Evolutionary conservation across 2,329 filamentous ascomycete species (phyloP).

Genomic region (Arthroderma sp.): DNA sequence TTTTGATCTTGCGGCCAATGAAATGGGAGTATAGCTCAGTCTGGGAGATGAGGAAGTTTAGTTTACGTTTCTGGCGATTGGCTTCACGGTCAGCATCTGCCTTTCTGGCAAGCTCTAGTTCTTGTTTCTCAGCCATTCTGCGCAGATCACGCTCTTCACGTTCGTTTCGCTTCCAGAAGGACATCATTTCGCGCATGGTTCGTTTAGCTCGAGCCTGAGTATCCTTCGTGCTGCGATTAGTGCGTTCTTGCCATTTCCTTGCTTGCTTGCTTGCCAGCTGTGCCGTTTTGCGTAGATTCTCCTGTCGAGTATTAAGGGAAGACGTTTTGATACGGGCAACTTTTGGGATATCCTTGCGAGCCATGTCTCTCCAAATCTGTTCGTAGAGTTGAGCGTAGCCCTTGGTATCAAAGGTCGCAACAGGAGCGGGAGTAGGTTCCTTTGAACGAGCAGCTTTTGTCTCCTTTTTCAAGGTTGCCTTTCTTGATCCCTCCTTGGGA

Average conservation of each 20-base stretch:
- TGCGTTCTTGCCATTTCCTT: constrained; percentile 90
- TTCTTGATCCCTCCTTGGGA: constrained; percentile 45
- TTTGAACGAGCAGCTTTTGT: constrained; percentile 31
- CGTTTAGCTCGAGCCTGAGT: constrained; percentile 93
- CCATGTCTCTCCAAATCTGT: constrained; percentile 91
- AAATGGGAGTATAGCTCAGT: constrained; percentile 99
- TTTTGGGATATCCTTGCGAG: constrained; percentile 86
- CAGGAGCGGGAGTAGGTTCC: constrained; percentile 38
- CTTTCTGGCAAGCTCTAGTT: constrained; percentile 91
- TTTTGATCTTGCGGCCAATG: constrained; percentile 98
- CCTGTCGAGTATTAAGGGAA: constrained; percentile 73
- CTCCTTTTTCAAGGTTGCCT: constrained; percentile 34
- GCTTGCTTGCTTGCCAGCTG: constrained; percentile 95
- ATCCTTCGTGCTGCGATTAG: constrained; percentile 97
- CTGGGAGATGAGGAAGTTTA: constrained; percentile 98
- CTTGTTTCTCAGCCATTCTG: constrained; percentile 87
- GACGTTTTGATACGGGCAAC: constrained; percentile 77
- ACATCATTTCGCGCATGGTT: constrained; percentile 98
- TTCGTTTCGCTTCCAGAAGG: constrained; percentile 98
- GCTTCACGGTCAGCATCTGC: constrained; percentile 96
- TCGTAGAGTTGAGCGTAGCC: constrained; percentile 96
- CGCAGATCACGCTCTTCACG: constrained; percentile 89
- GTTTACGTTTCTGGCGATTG: constrained; percentile 92
- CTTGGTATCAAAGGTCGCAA: constrained; percentile 67
- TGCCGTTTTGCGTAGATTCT: constrained; percentile 96